Evolutionary conservation across 1,139 yeast species (phyloP).

Genomic region (Candida gigantensis): DNA sequence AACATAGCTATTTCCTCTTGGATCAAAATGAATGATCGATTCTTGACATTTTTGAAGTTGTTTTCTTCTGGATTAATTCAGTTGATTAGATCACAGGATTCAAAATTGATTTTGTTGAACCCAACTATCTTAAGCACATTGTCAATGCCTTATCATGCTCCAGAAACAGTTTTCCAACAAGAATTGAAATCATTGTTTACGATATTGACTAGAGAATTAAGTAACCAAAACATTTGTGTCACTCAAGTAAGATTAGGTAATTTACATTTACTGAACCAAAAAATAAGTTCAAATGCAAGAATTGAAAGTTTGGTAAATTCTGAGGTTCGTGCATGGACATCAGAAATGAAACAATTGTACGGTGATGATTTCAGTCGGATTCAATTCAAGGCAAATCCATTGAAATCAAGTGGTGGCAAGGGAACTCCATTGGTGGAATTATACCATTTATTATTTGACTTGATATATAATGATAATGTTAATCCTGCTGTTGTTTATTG

Average conservation of each 20-base stretch:
- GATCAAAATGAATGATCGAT: slow-evolving; percentile 50
- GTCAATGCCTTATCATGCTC: slow-evolving; percentile 50
- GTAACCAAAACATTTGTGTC: slow-evolving; percentile 42
- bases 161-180: slow-evolving; percentile 46
- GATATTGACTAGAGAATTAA: slow-evolving; percentile 40
- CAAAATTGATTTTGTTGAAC: slow-evolving; percentile 46
- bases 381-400: slow-evolving; percentile 35
- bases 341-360: slow-evolving; percentile 38
- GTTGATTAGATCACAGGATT: slow-evolving; percentile 49
- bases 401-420: slow-evolving; percentile 34
- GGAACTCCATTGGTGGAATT: slow-evolving; percentile 49
- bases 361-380: slow-evolving; percentile 36
- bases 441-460: slow-evolving; percentile 56
- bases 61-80: slow-evolving; percentile 59
- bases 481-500: slow-evolving; percentile 43
- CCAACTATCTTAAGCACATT: slow-evolving; percentile 47
- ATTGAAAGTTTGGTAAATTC: slow-evolving; percentile 36
- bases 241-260: slow-evolving; percentile 53
- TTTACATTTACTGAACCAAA: slow-evolving; percentile 37
- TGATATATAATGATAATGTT: slow-evolving; percentile 35
- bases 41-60: slow-evolving; percentile 48
- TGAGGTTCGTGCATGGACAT: slow-evolving; percentile 45
- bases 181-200: slow-evolving; percentile 40
- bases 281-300: slow-evolving; percentile 24
- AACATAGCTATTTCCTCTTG: slow-evolving; percentile 54